Evolutionary conservation across 2,329 filamentous ascomycete genomes (phyloP), one percentile per base, ranked within the genome.

Genomic region (Penicillium brasilianum): DNA sequence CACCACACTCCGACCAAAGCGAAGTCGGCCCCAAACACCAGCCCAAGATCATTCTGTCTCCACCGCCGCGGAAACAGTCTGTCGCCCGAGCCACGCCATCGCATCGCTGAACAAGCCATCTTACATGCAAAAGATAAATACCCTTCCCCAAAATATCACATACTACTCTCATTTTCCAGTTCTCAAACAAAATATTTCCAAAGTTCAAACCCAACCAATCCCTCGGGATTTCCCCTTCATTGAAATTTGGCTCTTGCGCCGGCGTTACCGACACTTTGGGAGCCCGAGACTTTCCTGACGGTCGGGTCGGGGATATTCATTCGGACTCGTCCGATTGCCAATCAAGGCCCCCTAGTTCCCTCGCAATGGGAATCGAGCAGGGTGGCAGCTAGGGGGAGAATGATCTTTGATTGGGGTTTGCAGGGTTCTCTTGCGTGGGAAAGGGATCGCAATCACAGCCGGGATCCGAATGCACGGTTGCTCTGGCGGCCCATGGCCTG

Each of bases 241-340:
- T n/a, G 46, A 60, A 51, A 50, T 37, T 62, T 62, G 64, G 60
- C 57, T 58, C 61, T 55, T 61, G 65, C 59, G 61, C 62, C 54
- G 46, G 64, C 55, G 63, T 59, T 70, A 64, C 68, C 68, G 68
- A 66, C 58, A 49, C 62, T 30, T 50, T 66, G 68, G 68, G 58
- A 65, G 64, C 37, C 67, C 60, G 62, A 60, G 43, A 53, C 62
- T 60, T 65, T 70, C 66, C 68, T 53, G 58, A 43, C 59, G 59
- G 55, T 60, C 62, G 66, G 67, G 68, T 66, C 66, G 52, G 53
- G 59, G 50, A 37, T 41, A 59, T 55, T 55, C 56, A 39, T 55
- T 67, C 51, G 64, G 59, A 66, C 66, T 64, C 62, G 65, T 64
- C 61, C 44, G 37, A 55, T 63, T 64, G 22, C 22, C 28, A 67